phyloP scores from a whole-genome alignment of 1,139 yeast species.

The Blastobotrys ciferrii region DNA sequence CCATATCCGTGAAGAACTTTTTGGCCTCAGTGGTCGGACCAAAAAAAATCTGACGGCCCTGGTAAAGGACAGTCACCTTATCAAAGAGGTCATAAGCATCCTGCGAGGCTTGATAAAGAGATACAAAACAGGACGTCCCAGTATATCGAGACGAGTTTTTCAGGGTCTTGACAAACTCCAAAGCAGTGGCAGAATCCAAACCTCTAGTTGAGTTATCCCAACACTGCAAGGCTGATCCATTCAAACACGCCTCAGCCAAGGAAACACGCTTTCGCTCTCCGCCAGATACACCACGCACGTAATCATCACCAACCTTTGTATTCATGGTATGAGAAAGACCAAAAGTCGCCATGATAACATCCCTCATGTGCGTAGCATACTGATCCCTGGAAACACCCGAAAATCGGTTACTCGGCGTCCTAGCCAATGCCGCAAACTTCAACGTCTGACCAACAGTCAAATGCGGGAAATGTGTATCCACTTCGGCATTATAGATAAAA shows the following conservation, averaged over 20 bases:
- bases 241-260: constrained; percentile 64
- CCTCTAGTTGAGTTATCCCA: constrained; percentile 81
- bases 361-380: constrained; percentile 61
- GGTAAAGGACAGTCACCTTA: constrained; percentile 68
- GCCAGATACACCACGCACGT: constrained; percentile 77
- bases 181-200: constrained; percentile 70
- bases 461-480: constrained; percentile 71
- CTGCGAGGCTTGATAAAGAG: constrained; percentile 82
- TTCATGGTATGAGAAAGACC: constrained; percentile 65
- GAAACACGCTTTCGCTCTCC: constrained; percentile 85
- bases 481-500: constrained; percentile 68
- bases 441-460: constrained; percentile 71
- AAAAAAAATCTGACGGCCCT: constrained; percentile 73
- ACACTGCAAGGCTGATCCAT: constrained; percentile 62
- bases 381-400: constrained; percentile 57
- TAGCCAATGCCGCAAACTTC: constrained; percentile 58
- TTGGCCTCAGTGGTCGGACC: constrained; percentile 64
- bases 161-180: constrained; percentile 69
- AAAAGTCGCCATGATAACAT: constrained; percentile 69
- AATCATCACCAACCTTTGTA: constrained; percentile 70
- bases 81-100: constrained; percentile 74
- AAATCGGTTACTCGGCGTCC: constrained; percentile 65
- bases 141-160: constrained; percentile 60
- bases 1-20: constrained; percentile 61
- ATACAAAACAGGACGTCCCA: constrained; percentile 63